Conservation (phyloP, 805 yeast genomes). For the Yamadazyma takamatsuzukensis region DNA sequence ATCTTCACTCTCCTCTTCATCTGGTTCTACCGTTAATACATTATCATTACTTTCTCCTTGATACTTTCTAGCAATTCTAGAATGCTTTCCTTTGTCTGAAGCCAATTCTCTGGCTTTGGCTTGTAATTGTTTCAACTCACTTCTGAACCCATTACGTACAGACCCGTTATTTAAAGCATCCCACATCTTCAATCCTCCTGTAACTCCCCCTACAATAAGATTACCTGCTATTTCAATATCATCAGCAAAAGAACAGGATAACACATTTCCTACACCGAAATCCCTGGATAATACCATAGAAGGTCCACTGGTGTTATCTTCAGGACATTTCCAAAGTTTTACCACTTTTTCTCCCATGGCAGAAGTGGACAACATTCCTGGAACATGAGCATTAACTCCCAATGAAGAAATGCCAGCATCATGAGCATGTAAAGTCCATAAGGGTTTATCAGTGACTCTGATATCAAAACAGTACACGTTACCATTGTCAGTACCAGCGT, state of each 20-base stretch:
- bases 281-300: constrained; percentile 89
- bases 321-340: constrained; percentile 81
- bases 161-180: constrained; percentile 81
- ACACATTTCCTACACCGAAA: constrained; percentile 90
- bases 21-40: constrained; percentile 57
- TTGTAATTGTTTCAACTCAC: constrained; percentile 55
- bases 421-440: constrained; percentile 97
- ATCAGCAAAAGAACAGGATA: constrained; percentile 77
- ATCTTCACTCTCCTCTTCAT: constrained; percentile 44
- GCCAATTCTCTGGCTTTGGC: constrained; percentile 57
- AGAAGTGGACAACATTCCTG: constrained; percentile 77
- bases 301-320: constrained; percentile 47
- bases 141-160: constrained; percentile 66
- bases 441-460: constrained; percentile 60
- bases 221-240: constrained; percentile 85
- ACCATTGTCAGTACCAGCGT: constrained; percentile 91
- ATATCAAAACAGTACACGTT: constrained; percentile 86
- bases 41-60: constrained; percentile 47
- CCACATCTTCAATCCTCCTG: constrained; percentile 85
- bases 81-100: constrained; percentile 50
- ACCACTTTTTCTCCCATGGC: constrained; percentile 87
- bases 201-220: constrained; percentile 82
- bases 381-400: constrained; percentile 61
- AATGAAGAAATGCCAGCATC: constrained; percentile 89
- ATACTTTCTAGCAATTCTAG: constrained; percentile 76